phyloP scores from a whole-genome alignment of 768 basidiomycete species.

The Kockovaella imperatae region DNA sequence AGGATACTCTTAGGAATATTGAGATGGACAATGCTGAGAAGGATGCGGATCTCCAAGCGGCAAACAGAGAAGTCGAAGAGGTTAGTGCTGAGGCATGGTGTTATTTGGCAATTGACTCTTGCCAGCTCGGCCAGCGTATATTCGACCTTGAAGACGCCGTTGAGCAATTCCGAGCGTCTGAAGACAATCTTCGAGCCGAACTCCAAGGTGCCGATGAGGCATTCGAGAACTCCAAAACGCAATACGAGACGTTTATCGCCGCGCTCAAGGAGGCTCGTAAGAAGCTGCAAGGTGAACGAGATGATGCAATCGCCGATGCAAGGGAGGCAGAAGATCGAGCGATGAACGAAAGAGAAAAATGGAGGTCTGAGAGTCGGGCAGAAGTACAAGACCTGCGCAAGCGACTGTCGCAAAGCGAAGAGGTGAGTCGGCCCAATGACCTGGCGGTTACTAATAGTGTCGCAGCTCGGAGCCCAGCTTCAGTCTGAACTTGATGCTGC shows the following conservation, averaged over 20 bases:
- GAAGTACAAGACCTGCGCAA: conserved; percentile 19
- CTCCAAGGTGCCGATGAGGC: conserved; percentile 44
- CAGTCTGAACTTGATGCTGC: conserved; percentile 36
- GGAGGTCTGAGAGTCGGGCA: conserved; percentile 11
- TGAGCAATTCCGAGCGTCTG: conserved; percentile 49
- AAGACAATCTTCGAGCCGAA: conserved; percentile 53
- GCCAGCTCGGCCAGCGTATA: conserved; percentile 56
- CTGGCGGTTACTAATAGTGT: conserved; percentile 4
- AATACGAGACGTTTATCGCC: conserved; percentile 63
- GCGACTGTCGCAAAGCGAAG: conserved; percentile 26
- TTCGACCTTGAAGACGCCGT: conserved; percentile 81
- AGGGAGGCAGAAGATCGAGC: conserved; percentile 16
- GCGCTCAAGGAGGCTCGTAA: conserved; percentile 69
- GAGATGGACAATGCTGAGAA: conserved; percentile 71
- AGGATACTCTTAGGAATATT: conserved; percentile 50
- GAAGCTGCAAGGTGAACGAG: conserved; percentile 26
- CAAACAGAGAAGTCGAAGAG: conserved; percentile 69
- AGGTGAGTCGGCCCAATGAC: conserved; percentile 11
- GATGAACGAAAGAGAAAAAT: conserved; percentile 13
- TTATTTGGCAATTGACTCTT: not conserved
- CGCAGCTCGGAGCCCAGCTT: conserved; percentile 14
- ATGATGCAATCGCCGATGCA: conserved; percentile 7
- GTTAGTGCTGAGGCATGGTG: conserved; percentile 43
- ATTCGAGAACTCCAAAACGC: conserved; percentile 53
- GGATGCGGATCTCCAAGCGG: conserved; percentile 64